These are phyloP conservation scores for Ophiocordyceps australis DNA, from an alignment of 2,329 filamentous ascomycete genomes.

Conservation along the genomic window DNA sequence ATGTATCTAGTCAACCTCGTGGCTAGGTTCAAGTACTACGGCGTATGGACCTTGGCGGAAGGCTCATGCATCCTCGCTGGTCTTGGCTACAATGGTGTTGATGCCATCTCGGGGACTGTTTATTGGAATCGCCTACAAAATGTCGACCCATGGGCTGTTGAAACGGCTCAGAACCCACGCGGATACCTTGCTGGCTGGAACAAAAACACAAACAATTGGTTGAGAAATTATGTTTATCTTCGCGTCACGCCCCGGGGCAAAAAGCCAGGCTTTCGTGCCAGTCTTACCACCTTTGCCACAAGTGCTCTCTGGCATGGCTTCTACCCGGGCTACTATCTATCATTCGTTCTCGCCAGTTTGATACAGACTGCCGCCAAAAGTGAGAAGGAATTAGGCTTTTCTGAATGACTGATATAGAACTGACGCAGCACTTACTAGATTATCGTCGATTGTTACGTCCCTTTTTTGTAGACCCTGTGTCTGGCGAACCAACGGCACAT, in stretches of 20 bases:
- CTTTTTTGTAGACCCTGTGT: constrained; percentile 73
- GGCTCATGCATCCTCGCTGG: constrained; percentile 88
- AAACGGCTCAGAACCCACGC: constrained; percentile 83
- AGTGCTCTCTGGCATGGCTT: constrained; percentile 98
- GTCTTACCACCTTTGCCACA: constrained; percentile 81
- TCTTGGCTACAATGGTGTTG: constrained; percentile 85
- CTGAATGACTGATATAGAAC: no score
- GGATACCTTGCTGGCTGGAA: constrained; percentile 91
- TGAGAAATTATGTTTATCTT: constrained; percentile 89
- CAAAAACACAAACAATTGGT: constrained; percentile 95
- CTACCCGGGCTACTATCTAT: constrained; percentile 87
- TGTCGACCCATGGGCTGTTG: constrained; percentile 70
- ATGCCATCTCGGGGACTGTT: constrained; percentile 66
- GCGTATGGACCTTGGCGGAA: constrained; percentile 85
- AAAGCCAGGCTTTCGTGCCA: constrained; percentile 92
- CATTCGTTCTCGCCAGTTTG: constrained; percentile 78
- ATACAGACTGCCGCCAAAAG: constrained; percentile 90
- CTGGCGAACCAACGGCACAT: constrained; percentile 43
- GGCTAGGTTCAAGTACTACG: constrained; percentile 84
- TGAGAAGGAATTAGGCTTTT: constrained; percentile 30
- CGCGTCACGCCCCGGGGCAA: constrained; percentile 87
- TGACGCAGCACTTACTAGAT: constrained; percentile 31
- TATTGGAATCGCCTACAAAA: constrained; percentile 83
- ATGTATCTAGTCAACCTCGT: constrained; percentile 74
- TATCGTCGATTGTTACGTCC: constrained; percentile 78